A percentile compares a stretch with the other conserved stretches of the same genome.
These are phyloP conservation scores for Neophaeococcomyces mojaviensis DNA, from an alignment of 2,329 filamentous ascomycete species.

Conservation along the genomic window DNA sequence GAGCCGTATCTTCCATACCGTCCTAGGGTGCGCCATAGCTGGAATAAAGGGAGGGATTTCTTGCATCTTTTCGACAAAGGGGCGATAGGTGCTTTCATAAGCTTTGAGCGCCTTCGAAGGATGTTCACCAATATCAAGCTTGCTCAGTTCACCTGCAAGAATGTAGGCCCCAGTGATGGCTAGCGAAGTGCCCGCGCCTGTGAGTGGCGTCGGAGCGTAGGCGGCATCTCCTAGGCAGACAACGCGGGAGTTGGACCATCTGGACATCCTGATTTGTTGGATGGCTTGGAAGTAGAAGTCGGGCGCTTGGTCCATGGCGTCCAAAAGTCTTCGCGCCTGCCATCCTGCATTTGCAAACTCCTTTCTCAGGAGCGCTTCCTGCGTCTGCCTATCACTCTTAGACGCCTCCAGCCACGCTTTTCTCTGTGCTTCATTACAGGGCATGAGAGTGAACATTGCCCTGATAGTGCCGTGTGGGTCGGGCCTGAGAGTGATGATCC, in stretches of 20 bases:
- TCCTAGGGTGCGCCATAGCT: slow-evolving; percentile 16
- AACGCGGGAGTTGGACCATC: slow-evolving; percentile 19
- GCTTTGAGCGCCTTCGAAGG: slow-evolving; percentile 8
- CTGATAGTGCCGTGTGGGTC: slow-evolving; percentile 13
- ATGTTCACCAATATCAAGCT: too few relatives aligned
- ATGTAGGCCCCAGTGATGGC: slow-evolving; percentile 14
- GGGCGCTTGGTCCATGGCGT: slow-evolving; percentile 16
- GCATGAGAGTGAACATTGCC: slow-evolving; percentile 17
- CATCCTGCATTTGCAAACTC: slow-evolving; percentile 16
- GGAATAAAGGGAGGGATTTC: slow-evolving; percentile 12
- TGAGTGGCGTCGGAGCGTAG: slow-evolving; percentile 14
- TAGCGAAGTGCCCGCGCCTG: slow-evolving; percentile 12
- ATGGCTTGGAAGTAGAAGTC: slow-evolving; percentile 21
- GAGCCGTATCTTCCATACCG: slow-evolving; percentile 17
- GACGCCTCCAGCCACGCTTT: too few relatives aligned
- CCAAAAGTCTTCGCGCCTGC: slow-evolving; percentile 13
- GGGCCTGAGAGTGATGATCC: too few relatives aligned
- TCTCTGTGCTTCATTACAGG: too few relatives aligned
- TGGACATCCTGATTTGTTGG: slow-evolving; percentile 18
- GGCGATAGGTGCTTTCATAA: slow-evolving; percentile 13
- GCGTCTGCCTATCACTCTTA: slow-evolving; percentile 16
- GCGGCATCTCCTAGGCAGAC: slow-evolving; percentile 19
- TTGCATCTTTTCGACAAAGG: slow-evolving; percentile 13
- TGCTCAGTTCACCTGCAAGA: slow-evolving; percentile 11
- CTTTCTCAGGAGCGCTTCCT: slow-evolving; percentile 16